phyloP scores from a whole-genome alignment of 345 rosid species.

The Aethionema arabicum region DNA sequence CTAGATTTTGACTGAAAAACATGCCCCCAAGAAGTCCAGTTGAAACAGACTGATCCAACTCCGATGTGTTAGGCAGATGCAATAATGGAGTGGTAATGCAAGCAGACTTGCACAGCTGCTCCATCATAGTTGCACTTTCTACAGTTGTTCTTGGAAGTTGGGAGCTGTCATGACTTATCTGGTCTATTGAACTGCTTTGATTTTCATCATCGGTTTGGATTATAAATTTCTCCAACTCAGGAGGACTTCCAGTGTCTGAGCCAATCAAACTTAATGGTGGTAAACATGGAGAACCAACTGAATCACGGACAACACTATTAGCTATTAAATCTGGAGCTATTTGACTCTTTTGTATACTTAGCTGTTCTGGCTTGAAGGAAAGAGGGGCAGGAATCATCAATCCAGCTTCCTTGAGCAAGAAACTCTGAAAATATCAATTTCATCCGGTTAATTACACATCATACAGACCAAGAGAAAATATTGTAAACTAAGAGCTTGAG shows the following conservation, averaged over 20 bases:
- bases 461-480: slow-evolving; percentile 4
- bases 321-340: slow-evolving; percentile 27
- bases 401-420: slow-evolving; percentile 43
- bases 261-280: slow-evolving; percentile 32
- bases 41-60: slow-evolving; percentile 61
- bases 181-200: slow-evolving; percentile 34
- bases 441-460: slow-evolving; percentile 14
- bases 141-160: slow-evolving; percentile 51
- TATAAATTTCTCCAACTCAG: slow-evolving; percentile 63
- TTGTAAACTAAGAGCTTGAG: slow-evolving; percentile 12
- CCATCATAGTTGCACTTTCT: slow-evolving; percentile 55
- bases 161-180: slow-evolving; percentile 46
- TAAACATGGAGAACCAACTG: slow-evolving; percentile 38
- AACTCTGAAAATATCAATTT: slow-evolving; percentile 37
- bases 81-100: slow-evolving; percentile 58
- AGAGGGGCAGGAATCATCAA: slow-evolving; percentile 34
- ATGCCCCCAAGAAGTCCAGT: slow-evolving; percentile 58
- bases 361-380: slow-evolving; percentile 37
- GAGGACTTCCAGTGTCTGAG: slow-evolving; percentile 45
- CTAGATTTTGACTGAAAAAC: slow-evolving; percentile 41
- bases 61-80: slow-evolving; percentile 45
- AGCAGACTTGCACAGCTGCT: slow-evolving; percentile 71
- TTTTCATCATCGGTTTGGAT: slow-evolving; percentile 48
- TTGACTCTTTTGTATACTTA: slow-evolving; percentile 37
- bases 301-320: slow-evolving; percentile 30